Evolutionary conservation across 2,329 filamentous ascomycete genomes (phyloP), one percentile per base, ranked within the genome.

Genomic region (Phialophora chinensis): DNA sequence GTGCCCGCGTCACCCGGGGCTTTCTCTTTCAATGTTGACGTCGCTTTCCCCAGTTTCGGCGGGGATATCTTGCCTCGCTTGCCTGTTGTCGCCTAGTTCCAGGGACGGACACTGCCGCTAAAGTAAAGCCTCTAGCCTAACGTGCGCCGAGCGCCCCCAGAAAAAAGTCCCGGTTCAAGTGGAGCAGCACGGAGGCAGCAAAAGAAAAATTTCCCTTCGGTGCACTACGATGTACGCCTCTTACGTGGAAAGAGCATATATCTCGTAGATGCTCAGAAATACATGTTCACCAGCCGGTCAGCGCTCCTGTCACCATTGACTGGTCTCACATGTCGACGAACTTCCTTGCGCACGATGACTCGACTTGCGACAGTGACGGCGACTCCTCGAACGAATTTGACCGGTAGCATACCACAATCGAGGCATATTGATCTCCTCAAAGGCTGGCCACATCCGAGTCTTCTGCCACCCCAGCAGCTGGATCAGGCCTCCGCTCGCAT

Each of bases 401-500:
- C 42, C 67, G 61, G 52, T 53, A 63, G 5, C 25, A 52, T 52
- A 52, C 20, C 29, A 4, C 60, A 38, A n/a, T 50, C 33, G 23
- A 65, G 66, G 54, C 70, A 66, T 47, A 81, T 83, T 61, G 78
- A 83, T 72, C 76, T 83, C 14, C 75, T 79, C 61, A 75, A 75
- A 62, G 82, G 82, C 29, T 82, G 79, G 79, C 83, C 83, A 3
- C 81, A 83, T 74, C 78, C 83, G 44, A 77, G 80, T 31, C 85
- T 95, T 6, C 84, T 96, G 10, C 91, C 92, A 6, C 84, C 85
- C 2, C 58, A 47, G 2, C 76, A 82, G 4, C 81, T 88, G 14
- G 83, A 96, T 64, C 82, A 85, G 42, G 78, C 80, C 31, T 89
- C 91, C 29, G 82, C 89, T 64, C 49, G 67, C 23, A 67, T 67